phyloP scores from a whole-genome alignment of 257 asterid genomes.

The Lithospermum erythrorhizon region DNA sequence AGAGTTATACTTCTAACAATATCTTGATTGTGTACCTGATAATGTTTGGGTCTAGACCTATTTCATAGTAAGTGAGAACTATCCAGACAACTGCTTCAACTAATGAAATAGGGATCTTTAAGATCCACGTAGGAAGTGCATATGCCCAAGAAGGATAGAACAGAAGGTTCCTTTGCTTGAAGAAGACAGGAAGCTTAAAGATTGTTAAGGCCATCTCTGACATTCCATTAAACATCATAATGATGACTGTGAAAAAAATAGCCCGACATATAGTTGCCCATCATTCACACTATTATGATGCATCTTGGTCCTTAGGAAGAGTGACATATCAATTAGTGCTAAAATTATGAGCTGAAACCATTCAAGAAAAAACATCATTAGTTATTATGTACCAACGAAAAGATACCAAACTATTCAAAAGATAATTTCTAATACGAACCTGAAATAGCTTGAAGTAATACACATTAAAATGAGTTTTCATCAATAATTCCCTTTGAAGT shows the following conservation, averaged over 20 bases:
- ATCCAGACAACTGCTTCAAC: conserved; percentile 47
- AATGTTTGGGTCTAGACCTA: conserved; percentile 55
- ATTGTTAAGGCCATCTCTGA: conserved; percentile 56
- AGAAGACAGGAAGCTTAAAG: conserved; percentile 64
- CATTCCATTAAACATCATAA: conserved; percentile 54
- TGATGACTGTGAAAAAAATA: conserved; percentile 27
- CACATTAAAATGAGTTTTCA: conserved; percentile 53
- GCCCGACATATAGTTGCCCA: conserved; percentile 40
- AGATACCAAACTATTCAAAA: background rate
- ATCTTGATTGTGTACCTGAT: conserved; percentile 28
- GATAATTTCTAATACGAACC: conserved; percentile 15
- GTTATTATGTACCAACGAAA: background rate
- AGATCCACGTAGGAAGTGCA: conserved; percentile 55
- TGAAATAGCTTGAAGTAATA: conserved; percentile 40
- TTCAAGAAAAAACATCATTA: conserved; percentile 1
- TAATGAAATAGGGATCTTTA: conserved; percentile 43
- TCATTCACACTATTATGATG: conserved; percentile 19
- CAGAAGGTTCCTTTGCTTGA: conserved; percentile 59
- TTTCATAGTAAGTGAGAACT: conserved; percentile 41
- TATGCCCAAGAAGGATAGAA: conserved; percentile 72
- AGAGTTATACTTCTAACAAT: too few relatives aligned
- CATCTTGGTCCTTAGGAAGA: conserved; percentile 51
- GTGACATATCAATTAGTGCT: conserved; percentile 25
- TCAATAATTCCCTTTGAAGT: conserved; percentile 42
- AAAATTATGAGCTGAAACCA: conserved; percentile 31